phyloP scores from a whole-genome alignment of 2,329 filamentous ascomycete species.

The Cercospora zeae-maydis region DNA sequence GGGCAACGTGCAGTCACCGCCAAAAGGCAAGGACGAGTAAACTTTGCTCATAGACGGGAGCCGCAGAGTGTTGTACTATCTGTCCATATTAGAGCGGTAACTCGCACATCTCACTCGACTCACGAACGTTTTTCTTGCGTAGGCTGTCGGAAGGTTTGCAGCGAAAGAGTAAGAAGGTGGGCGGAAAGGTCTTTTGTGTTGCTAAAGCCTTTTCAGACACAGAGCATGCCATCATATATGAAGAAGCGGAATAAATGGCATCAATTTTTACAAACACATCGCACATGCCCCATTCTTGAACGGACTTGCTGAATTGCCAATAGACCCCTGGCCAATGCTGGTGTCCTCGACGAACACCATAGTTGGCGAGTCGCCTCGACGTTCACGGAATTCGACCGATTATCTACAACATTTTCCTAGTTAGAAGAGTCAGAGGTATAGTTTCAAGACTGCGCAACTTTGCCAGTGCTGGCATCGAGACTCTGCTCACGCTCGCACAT shows the following conservation, averaged over 20 bases:
- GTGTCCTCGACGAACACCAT: background rate
- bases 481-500: too few species aligned
- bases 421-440: too few species aligned
- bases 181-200: constrained; percentile 14
- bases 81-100: constrained; percentile 18
- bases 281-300: background rate
- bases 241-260: constrained; percentile 22
- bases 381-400: too few species aligned
- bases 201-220: constrained; percentile 11
- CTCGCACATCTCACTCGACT: constrained; percentile 18
- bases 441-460: too few species aligned
- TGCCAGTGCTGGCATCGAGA: too few species aligned
- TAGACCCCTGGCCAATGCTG: background rate
- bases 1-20: constrained; percentile 64
- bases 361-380: background rate
- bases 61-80: constrained; percentile 18
- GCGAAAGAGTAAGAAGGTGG: constrained; percentile 17
- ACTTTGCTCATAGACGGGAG: constrained; percentile 13
- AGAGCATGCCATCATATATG: constrained; percentile 23
- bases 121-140: constrained; percentile 23
- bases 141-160: constrained; percentile 22
- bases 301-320: background rate
- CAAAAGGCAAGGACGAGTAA: constrained; percentile 28
- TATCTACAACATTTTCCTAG: too few species aligned
- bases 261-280: background rate